phyloP scores from a whole-genome alignment of 768 basidiomycete species.

The Amanita thiersii region DNA sequence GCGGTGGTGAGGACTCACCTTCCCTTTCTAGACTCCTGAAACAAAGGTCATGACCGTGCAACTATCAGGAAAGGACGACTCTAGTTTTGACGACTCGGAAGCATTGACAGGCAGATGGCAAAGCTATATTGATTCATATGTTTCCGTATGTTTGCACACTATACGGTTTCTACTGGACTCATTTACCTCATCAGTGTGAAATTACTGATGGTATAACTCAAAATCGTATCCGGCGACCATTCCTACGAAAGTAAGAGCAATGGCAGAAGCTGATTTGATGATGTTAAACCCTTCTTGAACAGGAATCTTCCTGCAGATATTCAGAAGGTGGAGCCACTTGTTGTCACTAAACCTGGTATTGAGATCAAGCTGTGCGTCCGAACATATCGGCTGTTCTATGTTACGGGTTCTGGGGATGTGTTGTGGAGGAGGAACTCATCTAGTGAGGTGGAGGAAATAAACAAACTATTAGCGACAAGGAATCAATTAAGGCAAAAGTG shows the following conservation, averaged over 20 bases:
- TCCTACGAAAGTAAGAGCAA: conserved; percentile 50
- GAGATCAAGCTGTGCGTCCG: conserved; percentile 83
- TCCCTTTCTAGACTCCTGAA: conserved; percentile 43
- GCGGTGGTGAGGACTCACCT: background rate
- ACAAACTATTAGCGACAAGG: conserved; percentile 21
- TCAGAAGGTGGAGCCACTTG: conserved; percentile 31
- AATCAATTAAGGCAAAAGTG: conserved; percentile 27
- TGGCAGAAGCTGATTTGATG: background rate
- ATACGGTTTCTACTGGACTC: background rate
- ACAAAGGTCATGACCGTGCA: conserved; percentile 65
- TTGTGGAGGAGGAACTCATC: conserved; percentile 38
- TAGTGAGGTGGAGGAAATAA: conserved; percentile 29
- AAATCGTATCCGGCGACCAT: conserved; percentile 45
- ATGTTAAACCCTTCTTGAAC: background rate
- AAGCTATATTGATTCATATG: conserved; percentile 69
- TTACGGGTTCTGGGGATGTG: conserved; percentile 58
- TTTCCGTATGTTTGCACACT: conserved; percentile 36
- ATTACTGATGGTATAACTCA: conserved; percentile 45
- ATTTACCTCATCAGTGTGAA: conserved; percentile 32
- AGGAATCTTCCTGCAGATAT: conserved; percentile 33
- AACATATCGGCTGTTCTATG: conserved; percentile 78
- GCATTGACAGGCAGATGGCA: conserved; percentile 75
- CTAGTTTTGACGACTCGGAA: conserved; percentile 67
- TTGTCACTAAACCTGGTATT: conserved; percentile 49
- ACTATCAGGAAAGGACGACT: conserved; percentile 73